Evolutionary conservation across 2,329 filamentous ascomycete species (phyloP), one percentile per base, ranked within the genome.

Genomic region (Fusarium gaditjirri): DNA sequence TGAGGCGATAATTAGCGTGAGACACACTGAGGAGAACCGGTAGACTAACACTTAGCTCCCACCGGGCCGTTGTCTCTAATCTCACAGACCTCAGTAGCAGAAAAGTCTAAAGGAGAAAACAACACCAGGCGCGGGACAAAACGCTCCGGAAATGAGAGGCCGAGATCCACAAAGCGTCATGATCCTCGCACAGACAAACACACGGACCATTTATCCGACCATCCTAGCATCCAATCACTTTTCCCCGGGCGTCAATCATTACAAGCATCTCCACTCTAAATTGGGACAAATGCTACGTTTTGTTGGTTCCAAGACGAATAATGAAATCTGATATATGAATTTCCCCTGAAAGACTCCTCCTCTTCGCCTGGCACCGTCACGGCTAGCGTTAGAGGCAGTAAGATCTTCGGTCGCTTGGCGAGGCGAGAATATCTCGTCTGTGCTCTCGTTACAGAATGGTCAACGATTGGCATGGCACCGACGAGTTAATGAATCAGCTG

Each of bases 181-280:
- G 57, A 39, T n/a, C 14, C 3, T 53, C 13, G 49, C 33, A 53
- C 31, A 39, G 13, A n/a, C 19, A 21, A 53, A 12, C 19, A 12
- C 23, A 27, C 7, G 60, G 59, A 9, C 23, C 25, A 27, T 47
- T 17, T 36, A 43, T 65, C 60, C 49, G 29, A 53, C 25, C 21
- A 68, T 41, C 39, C 65, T 14, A 38, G 65, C 53, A 47, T 41
- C 47, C 57, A 68, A 62, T 68, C 56, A 56, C 19, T 62, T 14
- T 31, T 12, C 23, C 41, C 25, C n/a, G 19, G 14, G 16, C 17
- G n/a, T 25, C 16, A 25, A 50, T 35, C 29, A 50, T 19, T 8
- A 14, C n/a, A 14, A 3, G 2, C 6, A 61, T 21, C 39, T 54
- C 46, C 63, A 43, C 46, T 41, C 2, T 5, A 11, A 3, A n/a